These are phyloP conservation scores for Fusarium continuum DNA, from an alignment of 2,329 filamentous ascomycete species.

Conservation along the genomic window DNA sequence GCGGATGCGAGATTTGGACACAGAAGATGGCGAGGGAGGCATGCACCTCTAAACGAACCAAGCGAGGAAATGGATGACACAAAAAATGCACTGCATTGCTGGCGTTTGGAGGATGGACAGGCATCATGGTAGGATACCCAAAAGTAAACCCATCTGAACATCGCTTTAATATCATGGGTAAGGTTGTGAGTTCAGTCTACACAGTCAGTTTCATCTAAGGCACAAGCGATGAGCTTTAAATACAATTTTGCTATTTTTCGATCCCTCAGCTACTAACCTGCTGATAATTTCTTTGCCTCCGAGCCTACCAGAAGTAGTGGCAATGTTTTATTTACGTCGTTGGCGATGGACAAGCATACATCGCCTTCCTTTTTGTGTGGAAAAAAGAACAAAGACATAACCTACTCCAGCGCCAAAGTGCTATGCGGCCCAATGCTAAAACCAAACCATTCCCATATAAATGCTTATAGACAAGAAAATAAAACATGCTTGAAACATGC, in stretches of 20 bases:
- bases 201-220: not conserved
- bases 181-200: not conserved
- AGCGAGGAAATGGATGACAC: not conserved
- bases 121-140: conserved; percentile 37
- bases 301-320: conserved; percentile 12
- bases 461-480: conserved; percentile 39
- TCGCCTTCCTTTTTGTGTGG: conserved; percentile 24
- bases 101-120: conserved; percentile 41
- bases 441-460: conserved; percentile 35
- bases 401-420: conserved; percentile 37
- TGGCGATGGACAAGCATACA: conserved; percentile 22
- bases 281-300: conserved; percentile 22
- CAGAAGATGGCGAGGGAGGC: conserved; percentile 62
- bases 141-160: conserved; percentile 6
- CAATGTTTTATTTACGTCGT: conserved; percentile 24
- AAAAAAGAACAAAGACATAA: conserved; percentile 31
- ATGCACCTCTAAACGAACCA: conserved; percentile 63
- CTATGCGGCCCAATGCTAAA: conserved; percentile 42
- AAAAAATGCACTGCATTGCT: conserved; percentile 23
- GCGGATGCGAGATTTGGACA: conserved; percentile 58
- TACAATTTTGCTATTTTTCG: conserved; percentile 39
- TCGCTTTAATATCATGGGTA: not conserved
- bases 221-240: conserved; percentile 6
- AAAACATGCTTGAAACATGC: conserved; percentile 21
- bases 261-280: conserved; percentile 28